Evolutionary conservation across 805 yeast species (phyloP), one percentile per base, ranked within the genome.

Genomic region (Blastobotrys americana): DNA sequence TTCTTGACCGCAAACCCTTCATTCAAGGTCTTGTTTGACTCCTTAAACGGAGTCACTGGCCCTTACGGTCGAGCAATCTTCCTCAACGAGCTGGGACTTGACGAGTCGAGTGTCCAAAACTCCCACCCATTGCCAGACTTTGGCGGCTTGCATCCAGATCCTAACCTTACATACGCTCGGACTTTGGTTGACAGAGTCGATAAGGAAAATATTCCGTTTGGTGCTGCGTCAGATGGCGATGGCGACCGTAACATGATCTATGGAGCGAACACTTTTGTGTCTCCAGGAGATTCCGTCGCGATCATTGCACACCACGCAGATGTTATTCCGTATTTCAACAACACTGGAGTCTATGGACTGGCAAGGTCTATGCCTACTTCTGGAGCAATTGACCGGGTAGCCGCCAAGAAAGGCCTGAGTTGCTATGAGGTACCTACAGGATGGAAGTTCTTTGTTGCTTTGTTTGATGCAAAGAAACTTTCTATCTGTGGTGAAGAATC

Each of bases 151-250:
- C 98, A 90, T 64, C 98, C 98, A 17, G 98, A 90, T 67, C 98
- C 98, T 53, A 90, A 90, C 69, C 75, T 90, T 64, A 89, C 97
- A 10, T 90, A 93, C 61, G 98, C 97, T 8, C 77, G 74, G 48
- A 79, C 95, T 16, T 72, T 90, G 51, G 98, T 90, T 17, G 82
- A 77, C 27, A 74, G 75, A 52, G 98, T 90, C n/a, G 97, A 93
- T 59, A 60, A 65, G 17, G 84, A 84, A 47, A 68, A 78, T 47
- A 84, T 89, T 53, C 84, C 90, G 5, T 90, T 90, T 63, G 98
- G 98, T 52, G 97, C 97, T 33, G 97, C 97, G 5, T 84, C 95
- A n/a, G 98, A 87, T 62, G 98, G 98, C 65, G 98, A 90, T 58
- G 98, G 98, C 65, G 98, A 90, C 63, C 80, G 98, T 69, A 90